These are phyloP conservation scores for Colletotrichum aenigma DNA, from an alignment of 2,329 filamentous ascomycete species.

Conservation along the genomic window DNA sequence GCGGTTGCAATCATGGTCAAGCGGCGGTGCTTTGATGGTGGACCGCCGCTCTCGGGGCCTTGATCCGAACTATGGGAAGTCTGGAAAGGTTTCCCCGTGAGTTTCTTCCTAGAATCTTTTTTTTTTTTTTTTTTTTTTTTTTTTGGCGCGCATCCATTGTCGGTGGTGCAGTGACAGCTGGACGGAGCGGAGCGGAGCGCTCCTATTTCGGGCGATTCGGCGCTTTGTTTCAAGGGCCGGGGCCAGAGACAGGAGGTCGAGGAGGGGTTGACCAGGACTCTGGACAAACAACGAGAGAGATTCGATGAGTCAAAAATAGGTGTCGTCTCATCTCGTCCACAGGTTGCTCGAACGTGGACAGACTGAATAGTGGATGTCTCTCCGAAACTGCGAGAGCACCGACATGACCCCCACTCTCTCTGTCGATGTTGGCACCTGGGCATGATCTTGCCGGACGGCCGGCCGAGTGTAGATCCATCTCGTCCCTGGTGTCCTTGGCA, in stretches of 20 bases:
- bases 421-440: background rate
- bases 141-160: background rate
- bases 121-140: background rate
- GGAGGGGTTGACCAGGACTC: background rate
- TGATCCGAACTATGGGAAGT: background rate
- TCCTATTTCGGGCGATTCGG: slow-evolving; percentile 18
- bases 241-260: slow-evolving; percentile 10
- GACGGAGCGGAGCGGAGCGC: slow-evolving; percentile 18
- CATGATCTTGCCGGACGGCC: slow-evolving; percentile 16
- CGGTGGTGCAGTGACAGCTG: background rate
- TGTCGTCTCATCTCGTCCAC: background rate
- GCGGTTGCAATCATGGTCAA: background rate
- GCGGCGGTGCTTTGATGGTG: background rate
- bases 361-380: background rate
- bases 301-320: slow-evolving; percentile 16
- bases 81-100: background rate
- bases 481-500: background rate
- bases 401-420: slow-evolving; percentile 11
- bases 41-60: background rate
- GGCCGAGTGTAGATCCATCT: slow-evolving; percentile 15
- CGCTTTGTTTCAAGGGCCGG: slow-evolving; percentile 13
- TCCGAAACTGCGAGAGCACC: slow-evolving; percentile 16
- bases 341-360: background rate
- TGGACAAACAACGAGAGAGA: background rate
- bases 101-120: background rate